These are phyloP conservation scores for Fonsecaea erecta DNA, from an alignment of 2,329 filamentous ascomycete species.

Conservation along the genomic window DNA sequence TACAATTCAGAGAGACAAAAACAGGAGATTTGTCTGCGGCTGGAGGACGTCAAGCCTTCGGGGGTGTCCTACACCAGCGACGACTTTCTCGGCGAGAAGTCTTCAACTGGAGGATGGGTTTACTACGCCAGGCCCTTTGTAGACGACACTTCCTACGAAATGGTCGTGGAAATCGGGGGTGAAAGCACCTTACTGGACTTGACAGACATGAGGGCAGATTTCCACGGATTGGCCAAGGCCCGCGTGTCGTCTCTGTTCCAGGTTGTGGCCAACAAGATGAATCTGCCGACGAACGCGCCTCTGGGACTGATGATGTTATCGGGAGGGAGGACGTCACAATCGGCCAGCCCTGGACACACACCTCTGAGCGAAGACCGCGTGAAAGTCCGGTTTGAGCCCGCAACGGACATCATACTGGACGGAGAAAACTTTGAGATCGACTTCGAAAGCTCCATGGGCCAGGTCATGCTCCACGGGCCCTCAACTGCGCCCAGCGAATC, in stretches of 20 bases:
- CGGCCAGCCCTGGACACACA: conserved; percentile 70
- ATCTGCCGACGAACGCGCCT: conserved; percentile 63
- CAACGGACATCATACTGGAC: conserved; percentile 50
- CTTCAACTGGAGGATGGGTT: conserved; percentile 60
- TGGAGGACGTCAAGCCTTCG: conserved; percentile 88
- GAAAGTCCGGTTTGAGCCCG: conserved; percentile 63
- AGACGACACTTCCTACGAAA: conserved; percentile 73
- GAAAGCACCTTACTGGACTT: conserved; percentile 67
- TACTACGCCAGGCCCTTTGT: conserved; percentile 83
- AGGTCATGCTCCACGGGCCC: conserved; percentile 30
- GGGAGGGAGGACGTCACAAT: conserved; percentile 65
- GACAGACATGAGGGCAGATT: conserved; percentile 65
- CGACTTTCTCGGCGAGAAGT: conserved; percentile 31
- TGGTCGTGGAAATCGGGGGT: conserved; percentile 76
- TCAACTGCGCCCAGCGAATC: conserved; percentile 22
- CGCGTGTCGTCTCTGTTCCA: conserved; percentile 75
- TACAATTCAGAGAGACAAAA: conserved; percentile 72
- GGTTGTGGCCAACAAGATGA: conserved; percentile 80
- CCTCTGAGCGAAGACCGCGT: conserved; percentile 73
- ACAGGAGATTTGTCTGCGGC: conserved; percentile 75
- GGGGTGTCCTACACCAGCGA: conserved; percentile 71
- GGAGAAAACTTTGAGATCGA: conserved; percentile 42
- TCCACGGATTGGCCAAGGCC: conserved; percentile 71
- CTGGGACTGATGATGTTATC: conserved; percentile 68
- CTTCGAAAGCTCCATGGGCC: conserved; percentile 26